Percentiles rank a stretch among this genome's conserved stretches.
phyloP scores from a whole-genome alignment of 345 rosid species.

The Syzygium aqueum region DNA sequence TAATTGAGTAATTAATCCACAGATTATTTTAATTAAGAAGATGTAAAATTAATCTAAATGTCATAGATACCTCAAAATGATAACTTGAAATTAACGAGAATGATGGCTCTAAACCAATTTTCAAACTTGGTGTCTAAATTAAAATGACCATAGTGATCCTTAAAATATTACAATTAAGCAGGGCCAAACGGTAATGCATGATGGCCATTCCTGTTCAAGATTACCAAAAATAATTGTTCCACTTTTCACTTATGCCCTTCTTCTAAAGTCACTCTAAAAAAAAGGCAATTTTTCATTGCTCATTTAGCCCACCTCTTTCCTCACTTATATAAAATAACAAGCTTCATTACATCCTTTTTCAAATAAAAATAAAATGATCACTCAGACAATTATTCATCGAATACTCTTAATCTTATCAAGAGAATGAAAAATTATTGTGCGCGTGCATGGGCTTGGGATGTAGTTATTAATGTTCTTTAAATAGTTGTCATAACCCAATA shows the following conservation, averaged over 20 bases:
- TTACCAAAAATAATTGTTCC: neutral
- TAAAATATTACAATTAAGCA: neutral
- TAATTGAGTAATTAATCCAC: too few species aligned
- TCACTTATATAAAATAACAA: neutral
- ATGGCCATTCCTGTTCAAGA: neutral
- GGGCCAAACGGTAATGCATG: neutral
- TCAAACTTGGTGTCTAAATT: too few species aligned
- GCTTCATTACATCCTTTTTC: neutral
- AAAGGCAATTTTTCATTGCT: neutral
- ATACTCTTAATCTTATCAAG: neutral
- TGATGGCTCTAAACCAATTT: too few species aligned
- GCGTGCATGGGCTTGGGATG: neutral
- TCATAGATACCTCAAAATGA: too few species aligned
- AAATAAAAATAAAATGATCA: neutral
- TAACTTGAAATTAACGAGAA: too few species aligned
- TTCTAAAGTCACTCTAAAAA: neutral
- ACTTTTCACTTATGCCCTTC: neutral
- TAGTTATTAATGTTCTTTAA: neutral
- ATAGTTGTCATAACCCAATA: neutral
- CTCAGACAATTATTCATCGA: neutral
- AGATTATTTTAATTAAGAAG: too few species aligned
- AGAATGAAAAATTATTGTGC: neutral
- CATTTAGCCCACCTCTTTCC: neutral
- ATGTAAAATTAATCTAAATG: too few species aligned
- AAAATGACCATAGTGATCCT: too few species aligned